Base-by-base conservation (phyloP, 2,329 filamentous ascomycete genomes). In the Periconia sp. region DNA sequence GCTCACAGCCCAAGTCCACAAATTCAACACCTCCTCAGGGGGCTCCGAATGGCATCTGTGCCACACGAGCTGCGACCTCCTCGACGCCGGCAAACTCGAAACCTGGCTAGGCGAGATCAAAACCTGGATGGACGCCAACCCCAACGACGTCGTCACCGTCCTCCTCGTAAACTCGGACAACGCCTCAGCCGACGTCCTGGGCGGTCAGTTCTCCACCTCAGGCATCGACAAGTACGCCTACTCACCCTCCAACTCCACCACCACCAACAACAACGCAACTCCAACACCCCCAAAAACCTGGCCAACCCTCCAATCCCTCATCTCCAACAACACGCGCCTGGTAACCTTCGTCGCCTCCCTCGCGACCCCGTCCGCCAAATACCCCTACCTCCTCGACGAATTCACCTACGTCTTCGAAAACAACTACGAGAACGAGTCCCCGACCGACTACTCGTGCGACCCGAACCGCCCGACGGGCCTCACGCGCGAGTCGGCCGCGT, bases 121-220 rank as follows among this genome's bases (percentile, higher is more conserved):
- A 65, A 71, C 66, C 14, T 92, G 90, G 89, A 81, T 92, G 77
- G 83, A 86, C 65, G 69, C 69, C 15, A 85, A 92, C 72, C 80
- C 85, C 3, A 85, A 88, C 75, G 89, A 92, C 20, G 89, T 92
- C 17, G 85, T 92, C 19, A 92, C 89, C 5, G 69, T 92, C 14
- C 73, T 92, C 20, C 77, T 91, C 41, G 88, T 91, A 63, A 91
- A 91, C 76, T 83, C 84, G 3, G 86, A 88, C 71, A 74, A 80
- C 45, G 81, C 82, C 19, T 70, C 78, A 1, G 81, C 83, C 7
- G 70, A 80, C 0, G 78, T 82, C 6, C 82, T 90, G 52, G 74
- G 83, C 50, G 65, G 76, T 7, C 81, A 69, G 8, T 75, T 73
- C 65, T 53, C 56, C 13, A 53, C 64, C 15, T 66, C 87, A 2